These are phyloP conservation scores for Scutellaria galericulata DNA, from an alignment of 257 asterid genomes.

Conservation along the genomic window DNA sequence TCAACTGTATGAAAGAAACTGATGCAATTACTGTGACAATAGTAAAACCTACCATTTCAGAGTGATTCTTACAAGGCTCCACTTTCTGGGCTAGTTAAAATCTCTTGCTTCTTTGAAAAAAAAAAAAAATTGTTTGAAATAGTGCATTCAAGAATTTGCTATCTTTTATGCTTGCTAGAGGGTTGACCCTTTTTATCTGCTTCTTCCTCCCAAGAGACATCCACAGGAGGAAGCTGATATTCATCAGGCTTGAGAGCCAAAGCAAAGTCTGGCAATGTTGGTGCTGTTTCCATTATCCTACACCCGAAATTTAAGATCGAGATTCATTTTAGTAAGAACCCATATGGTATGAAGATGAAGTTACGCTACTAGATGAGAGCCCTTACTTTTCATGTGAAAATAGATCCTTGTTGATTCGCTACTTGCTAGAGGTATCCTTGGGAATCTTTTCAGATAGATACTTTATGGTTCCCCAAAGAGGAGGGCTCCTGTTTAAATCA, in stretches of 20 bases:
- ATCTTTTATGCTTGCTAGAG: background rate
- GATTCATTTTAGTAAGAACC: background rate
- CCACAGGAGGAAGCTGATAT: constrained; percentile 76
- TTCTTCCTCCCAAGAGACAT: constrained; percentile 73
- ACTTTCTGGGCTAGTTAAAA: constrained; percentile 7
- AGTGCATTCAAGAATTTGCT: background rate
- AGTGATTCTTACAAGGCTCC: constrained; percentile 7
- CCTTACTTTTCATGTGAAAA: constrained; percentile 71
- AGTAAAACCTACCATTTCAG: background rate
- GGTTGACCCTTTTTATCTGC: background rate
- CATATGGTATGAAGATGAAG: background rate
- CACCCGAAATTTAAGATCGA: background rate
- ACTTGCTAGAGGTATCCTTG: constrained; percentile 89
- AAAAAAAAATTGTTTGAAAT: background rate
- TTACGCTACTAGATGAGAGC: background rate
- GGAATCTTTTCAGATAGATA: constrained; percentile 91
- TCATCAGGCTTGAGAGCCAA: constrained; percentile 96
- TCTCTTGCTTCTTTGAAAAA: constrained; percentile 1
- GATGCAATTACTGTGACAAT: too few relatives aligned
- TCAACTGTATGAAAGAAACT: background rate
- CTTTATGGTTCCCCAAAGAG: constrained; percentile 99
- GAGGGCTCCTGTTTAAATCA: constrained; percentile 59
- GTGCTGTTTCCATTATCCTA: constrained; percentile 92
- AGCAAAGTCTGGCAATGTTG: constrained; percentile 90
- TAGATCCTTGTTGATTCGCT: constrained; percentile 88